Percentiles rank a stretch among this genome's conserved stretches.
Evolutionary conservation across 148 eudicot species (phyloP).

Genomic region (Vaccinium darrowii): DNA sequence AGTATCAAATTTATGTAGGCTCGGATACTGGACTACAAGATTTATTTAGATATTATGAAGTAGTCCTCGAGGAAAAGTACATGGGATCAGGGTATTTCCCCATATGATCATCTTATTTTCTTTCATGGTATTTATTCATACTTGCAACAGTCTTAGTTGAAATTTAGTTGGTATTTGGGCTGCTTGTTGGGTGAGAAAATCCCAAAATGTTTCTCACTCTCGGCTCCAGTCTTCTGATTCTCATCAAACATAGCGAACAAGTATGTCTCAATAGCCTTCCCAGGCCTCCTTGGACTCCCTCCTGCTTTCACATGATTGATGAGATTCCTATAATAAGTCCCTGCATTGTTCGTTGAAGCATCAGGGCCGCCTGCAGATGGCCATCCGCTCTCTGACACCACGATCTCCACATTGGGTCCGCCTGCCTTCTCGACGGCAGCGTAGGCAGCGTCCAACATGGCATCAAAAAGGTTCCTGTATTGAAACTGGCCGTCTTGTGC

Average conservation of each 20-base stretch:
- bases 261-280: not conserved
- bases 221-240: not conserved
- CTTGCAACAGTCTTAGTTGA: not conserved
- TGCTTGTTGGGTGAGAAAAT: not conserved
- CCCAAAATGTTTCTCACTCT: not conserved
- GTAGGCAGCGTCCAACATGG: not conserved
- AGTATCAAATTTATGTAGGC: too few relatives aligned
- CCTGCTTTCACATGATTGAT: not conserved
- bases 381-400: conserved; percentile 14
- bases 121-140: too few relatives aligned
- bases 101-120: not conserved
- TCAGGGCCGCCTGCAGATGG: not conserved
- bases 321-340: not conserved
- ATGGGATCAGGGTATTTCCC: not conserved
- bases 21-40: too few relatives aligned
- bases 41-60: too few relatives aligned
- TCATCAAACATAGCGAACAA: not conserved
- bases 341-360: not conserved
- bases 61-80: not conserved
- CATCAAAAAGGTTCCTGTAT: not conserved
- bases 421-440: not conserved
- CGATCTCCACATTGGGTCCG: not conserved
- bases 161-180: not conserved
- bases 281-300: not conserved
- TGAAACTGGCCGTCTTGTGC: not conserved